Evolutionary conservation across 306 rosid genomes (phyloP), one percentile per base, ranked within the genome.

Genomic region (Vigna trinervia): DNA sequence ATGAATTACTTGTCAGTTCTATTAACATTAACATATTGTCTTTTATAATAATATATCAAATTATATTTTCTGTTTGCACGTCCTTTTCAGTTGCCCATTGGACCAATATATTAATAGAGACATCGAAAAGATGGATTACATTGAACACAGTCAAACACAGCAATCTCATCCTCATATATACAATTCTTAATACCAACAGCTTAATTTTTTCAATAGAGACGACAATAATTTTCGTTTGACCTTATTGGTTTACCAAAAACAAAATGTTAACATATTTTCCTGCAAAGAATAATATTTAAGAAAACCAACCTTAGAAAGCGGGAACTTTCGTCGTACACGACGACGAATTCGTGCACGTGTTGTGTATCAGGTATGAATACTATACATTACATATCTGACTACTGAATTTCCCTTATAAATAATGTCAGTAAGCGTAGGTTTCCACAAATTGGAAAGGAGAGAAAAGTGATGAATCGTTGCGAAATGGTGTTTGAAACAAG

Each of bases 141-240:
- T 83, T 73, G 83, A 74, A 83, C 80, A 63, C 74, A 59, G 83
- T 60, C 86, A 17, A 52, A 12, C 79, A 59, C 72, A 56, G 26
- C 28, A 73, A 70, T 72, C 83, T 20, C 72, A 52, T 77, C 71
- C 46, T 30, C 10, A 54, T 9, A 15, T 47, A 53, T 28, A 19
- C n/a, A 8, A 36, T 34, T 19, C 8, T 36, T n/a, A 75, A 66
- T 41, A 41, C 3, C 46, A 41, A 9, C 46, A 41, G 8, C 46
- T 2, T 41, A 2, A 8, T 8, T 8, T 41, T 2, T 41, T 41
- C 9, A 8, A 41, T 2, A 41, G 12, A 4, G 4, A 41, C 46
- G 9, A 41, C 8, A 23, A 75, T 48, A 22, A 32, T 43, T 41
- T 41, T 41, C 3, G 3, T 41, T 41, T 41, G 46, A 41, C 46